Evolutionary conservation across 345 rosid genomes (phyloP), one percentile per base, ranked within the genome.

Genomic region (Eutrema yunnanense): DNA sequence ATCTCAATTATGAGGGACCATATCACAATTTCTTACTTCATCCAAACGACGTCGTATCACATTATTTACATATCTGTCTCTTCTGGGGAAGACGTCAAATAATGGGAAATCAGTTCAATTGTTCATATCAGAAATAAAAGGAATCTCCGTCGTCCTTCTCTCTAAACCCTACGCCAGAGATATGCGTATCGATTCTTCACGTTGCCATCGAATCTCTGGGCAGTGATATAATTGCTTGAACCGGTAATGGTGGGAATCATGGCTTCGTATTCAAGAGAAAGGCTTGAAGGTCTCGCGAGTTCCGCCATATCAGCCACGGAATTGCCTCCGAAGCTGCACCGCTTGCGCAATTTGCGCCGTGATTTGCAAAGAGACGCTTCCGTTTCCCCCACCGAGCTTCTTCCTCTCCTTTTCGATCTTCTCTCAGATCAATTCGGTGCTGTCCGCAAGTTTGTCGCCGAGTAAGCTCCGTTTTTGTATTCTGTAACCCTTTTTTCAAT

Each of bases 391-490:
- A 81, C 80, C 4, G 88, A 85, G 82, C 73, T 88, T 66, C 88
- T 94, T 65, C 91, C 97, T 83, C 81, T 67, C 62, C 81, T 91
- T 51, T 89, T 87, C 65, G 90, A 94, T 64, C 86, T 91, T 40
- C 88, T 80, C 61, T 72, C 90, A 27, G 95, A 93, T 71, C 81
- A 73, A 8, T 82, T 78, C 75, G 83, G 82, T 63, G 90, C 89
- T 54, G 96, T 86, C 64, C 98, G 98, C 85, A 89, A 86, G 71
- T 74, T 87, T 70, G 90, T 86, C 69, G 73, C 84, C 41, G 86
- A 85, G 98, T 90, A 77, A 61, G 90, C 59, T 75, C 73, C 74
- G 64, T 12, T 69, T 2, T 42, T 36, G 51, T 55, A 57, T 5
- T 57, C 6, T 63, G 54, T 41, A 37, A 16, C 4, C 22, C n/a